phyloP scores from a whole-genome alignment of 345 rosid species.

The Populus tremula region DNA sequence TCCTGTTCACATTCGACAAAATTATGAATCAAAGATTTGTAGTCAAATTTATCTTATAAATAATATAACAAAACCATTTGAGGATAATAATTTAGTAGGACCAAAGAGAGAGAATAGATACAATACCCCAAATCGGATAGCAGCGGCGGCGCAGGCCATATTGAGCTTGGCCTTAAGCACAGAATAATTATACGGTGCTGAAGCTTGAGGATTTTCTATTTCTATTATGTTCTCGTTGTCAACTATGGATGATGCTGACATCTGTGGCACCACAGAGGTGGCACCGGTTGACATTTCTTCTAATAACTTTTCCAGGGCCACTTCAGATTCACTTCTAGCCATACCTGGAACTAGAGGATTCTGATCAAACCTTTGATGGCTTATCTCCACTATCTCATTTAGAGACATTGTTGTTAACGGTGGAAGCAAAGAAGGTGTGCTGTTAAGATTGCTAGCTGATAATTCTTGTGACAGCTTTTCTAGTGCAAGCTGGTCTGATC shows the following conservation, averaged over 20 bases:
- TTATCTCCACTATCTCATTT: background rate
- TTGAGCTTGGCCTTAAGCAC: background rate
- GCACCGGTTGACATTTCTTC: background rate
- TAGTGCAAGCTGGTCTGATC: background rate
- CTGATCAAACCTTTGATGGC: background rate
- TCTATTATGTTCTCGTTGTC: background rate
- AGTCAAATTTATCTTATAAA: too few relatives aligned
- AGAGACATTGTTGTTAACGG: background rate
- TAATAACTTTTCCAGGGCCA: background rate
- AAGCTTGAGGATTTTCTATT: background rate
- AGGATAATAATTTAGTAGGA: too few relatives aligned
- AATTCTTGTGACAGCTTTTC: background rate
- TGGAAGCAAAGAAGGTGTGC: background rate
- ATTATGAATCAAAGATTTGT: too few relatives aligned
- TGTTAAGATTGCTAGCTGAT: too few relatives aligned
- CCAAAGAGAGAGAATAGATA: too few relatives aligned
- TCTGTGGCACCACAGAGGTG: background rate
- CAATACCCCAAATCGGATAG: background rate
- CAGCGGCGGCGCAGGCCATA: slow-evolving; percentile 4
- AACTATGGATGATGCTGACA: background rate
- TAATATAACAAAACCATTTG: too few relatives aligned
- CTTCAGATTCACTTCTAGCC: background rate
- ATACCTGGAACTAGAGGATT: background rate
- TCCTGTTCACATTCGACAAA: background rate
- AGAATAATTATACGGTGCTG: background rate